Evolutionary conservation across 352 stramenopile genomes (phyloP).

Genomic region (Phytophthora megakarya): DNA sequence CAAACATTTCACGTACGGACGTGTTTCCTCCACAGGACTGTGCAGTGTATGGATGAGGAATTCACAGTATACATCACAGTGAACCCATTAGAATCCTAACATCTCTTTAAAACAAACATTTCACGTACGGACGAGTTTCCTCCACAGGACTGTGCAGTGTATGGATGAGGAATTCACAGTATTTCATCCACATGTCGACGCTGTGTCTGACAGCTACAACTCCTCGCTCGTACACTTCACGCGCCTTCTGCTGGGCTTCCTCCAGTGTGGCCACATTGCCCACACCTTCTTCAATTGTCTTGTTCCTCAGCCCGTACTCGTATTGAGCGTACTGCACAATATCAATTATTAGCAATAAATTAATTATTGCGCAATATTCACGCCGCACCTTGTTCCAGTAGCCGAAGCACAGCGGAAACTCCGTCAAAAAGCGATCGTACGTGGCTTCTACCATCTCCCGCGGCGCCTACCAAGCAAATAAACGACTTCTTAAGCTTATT

Average conservation of each 20-base stretch:
- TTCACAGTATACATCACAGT: slow-evolving; percentile 60
- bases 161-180: slow-evolving; percentile 78
- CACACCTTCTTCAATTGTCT: slow-evolving; percentile 42
- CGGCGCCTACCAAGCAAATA: slow-evolving; percentile 23
- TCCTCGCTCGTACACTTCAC: slow-evolving; percentile 71
- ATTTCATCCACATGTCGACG: slow-evolving; percentile 88
- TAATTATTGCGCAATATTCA: background rate
- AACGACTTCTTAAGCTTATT: background rate
- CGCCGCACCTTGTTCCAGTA: slow-evolving; percentile 84
- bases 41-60: slow-evolving; percentile 70
- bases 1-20: slow-evolving; percentile 62
- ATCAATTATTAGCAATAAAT: background rate
- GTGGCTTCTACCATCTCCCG: slow-evolving; percentile 66
- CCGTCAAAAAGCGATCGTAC: slow-evolving; percentile 70
- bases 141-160: slow-evolving; percentile 62
- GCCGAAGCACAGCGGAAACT: slow-evolving; percentile 85
- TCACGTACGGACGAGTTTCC: slow-evolving; percentile 60
- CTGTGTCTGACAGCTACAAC: slow-evolving; percentile 67
- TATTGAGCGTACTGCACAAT: slow-evolving; percentile 74
- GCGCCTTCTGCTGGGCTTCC: slow-evolving; percentile 53
- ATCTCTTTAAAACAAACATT: background rate
- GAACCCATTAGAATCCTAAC: background rate
- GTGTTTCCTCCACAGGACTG: slow-evolving; percentile 64
- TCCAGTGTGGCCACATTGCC: slow-evolving; percentile 43
- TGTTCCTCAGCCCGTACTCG: slow-evolving; percentile 50